Conservation (phyloP, 306 rosid species). For the Mimosa bimucronata region DNA sequence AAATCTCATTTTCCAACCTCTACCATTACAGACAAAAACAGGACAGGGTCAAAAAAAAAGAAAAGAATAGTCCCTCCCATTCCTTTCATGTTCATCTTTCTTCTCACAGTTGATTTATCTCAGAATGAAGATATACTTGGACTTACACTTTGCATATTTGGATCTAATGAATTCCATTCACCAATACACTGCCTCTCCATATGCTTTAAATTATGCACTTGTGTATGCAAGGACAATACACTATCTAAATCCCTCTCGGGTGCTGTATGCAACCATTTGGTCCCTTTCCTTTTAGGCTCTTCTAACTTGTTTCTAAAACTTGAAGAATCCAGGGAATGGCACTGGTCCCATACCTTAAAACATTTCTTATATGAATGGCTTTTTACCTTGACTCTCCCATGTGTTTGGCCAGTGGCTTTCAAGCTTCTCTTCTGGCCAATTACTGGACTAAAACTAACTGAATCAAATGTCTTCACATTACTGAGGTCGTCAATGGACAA, state of each 20-base stretch:
- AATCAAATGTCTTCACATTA: slow-evolving; percentile 37
- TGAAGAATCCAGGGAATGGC: slow-evolving; percentile 31
- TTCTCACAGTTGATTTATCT: neutral
- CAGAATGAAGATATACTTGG: slow-evolving; percentile 19
- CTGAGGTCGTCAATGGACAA: slow-evolving; percentile 8
- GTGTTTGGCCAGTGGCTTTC: slow-evolving; percentile 49
- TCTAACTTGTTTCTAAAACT: slow-evolving; percentile 37
- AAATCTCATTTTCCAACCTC: neutral
- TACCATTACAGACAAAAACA: neutral
- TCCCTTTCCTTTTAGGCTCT: slow-evolving; percentile 25
- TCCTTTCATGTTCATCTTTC: neutral
- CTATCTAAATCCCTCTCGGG: slow-evolving; percentile 58
- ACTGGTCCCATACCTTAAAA: slow-evolving; percentile 26
- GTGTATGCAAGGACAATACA: slow-evolving; percentile 75
- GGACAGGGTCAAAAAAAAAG: neutral
- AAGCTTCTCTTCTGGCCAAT: slow-evolving; percentile 47
- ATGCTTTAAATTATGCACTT: slow-evolving; percentile 49
- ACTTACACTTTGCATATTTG: neutral
- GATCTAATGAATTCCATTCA: slow-evolving; percentile 6
- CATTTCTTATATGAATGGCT: slow-evolving; percentile 44
- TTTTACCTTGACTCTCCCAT: slow-evolving; percentile 44
- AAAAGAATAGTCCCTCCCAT: neutral
- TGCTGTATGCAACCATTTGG: slow-evolving; percentile 57
- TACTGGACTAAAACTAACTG: slow-evolving; percentile 57
- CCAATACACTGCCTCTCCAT: slow-evolving; percentile 38